Conservation (phyloP, 108 stramenopile genomes). For the Nannochloropsis gaditana region DNA sequence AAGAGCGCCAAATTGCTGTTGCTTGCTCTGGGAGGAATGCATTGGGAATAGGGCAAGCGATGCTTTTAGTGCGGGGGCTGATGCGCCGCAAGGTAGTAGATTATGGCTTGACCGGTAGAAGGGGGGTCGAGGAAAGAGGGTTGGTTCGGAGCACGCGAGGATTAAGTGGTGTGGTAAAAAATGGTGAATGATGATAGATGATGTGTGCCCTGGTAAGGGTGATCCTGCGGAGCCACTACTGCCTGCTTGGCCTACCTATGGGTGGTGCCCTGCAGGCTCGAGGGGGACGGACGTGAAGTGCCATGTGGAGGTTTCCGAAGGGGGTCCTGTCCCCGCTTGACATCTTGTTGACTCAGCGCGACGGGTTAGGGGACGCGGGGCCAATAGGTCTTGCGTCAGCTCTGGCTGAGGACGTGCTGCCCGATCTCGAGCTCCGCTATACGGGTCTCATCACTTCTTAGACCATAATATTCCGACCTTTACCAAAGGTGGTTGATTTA, state of each 20-base stretch:
- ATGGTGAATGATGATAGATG: too few relatives aligned
- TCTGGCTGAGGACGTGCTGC: background rate
- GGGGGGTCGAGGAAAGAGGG: too few relatives aligned
- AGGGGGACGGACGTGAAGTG: background rate
- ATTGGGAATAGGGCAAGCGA: too few relatives aligned
- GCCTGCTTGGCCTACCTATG: background rate
- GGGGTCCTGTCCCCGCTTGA: background rate
- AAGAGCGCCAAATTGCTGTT: too few relatives aligned
- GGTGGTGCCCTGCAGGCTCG: background rate
- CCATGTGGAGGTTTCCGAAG: background rate
- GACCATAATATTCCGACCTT: background rate
- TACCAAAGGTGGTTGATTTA: background rate
- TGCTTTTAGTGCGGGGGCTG: too few relatives aligned
- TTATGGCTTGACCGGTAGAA: too few relatives aligned
- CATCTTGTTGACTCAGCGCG: background rate
- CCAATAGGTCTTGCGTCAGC: background rate
- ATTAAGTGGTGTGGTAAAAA: too few relatives aligned
- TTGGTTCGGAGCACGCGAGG: too few relatives aligned
- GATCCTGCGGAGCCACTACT: too few relatives aligned
- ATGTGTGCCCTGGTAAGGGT: too few relatives aligned
- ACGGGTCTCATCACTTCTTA: background rate
- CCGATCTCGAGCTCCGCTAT: background rate
- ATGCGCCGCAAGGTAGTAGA: too few relatives aligned
- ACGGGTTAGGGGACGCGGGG: background rate
- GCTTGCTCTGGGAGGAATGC: too few relatives aligned